phyloP scores from a whole-genome alignment of 2,329 filamentous ascomycete genomes.

The Chaetomiaceae sp. region DNA sequence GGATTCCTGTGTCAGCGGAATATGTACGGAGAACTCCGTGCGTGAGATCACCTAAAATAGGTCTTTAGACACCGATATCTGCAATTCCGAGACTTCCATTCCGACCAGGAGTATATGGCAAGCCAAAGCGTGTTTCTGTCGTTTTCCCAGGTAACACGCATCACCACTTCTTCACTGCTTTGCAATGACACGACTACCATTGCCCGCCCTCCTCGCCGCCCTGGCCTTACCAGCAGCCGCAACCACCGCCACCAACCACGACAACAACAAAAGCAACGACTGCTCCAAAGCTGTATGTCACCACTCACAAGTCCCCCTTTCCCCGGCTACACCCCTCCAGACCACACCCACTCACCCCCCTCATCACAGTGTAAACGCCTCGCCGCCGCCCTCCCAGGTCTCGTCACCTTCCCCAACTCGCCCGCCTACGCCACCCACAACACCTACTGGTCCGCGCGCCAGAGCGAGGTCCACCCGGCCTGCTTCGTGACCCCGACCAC shows the following conservation, averaged over 20 bases:
- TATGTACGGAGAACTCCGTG: too few species aligned
- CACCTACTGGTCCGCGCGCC: conserved; percentile 32
- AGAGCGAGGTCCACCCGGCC: conserved; percentile 23
- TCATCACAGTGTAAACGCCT: conserved; percentile 23
- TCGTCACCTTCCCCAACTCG: conserved; percentile 24
- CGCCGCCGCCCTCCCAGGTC: conserved; percentile 15
- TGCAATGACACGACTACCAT: too few species aligned
- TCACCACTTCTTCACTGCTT: too few species aligned
- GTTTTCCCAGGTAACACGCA: too few species aligned
- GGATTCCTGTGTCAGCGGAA: too few species aligned
- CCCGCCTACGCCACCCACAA: conserved; percentile 24
- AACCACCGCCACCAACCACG: not conserved
- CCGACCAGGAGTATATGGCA: too few species aligned
- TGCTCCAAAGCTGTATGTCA: not conserved
- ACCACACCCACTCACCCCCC: not conserved
- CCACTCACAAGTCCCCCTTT: too few species aligned
- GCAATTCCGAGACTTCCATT: too few species aligned
- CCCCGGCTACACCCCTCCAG: not conserved
- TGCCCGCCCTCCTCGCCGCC: not conserved
- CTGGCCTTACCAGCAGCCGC: not conserved
- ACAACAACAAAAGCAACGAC: not conserved
- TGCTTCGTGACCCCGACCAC: conserved; percentile 35
- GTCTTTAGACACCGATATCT: too few species aligned
- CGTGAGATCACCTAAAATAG: too few species aligned
- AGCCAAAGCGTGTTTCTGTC: too few species aligned